Evolutionary conservation across 148 eudicot genomes (phyloP).

Genomic region (Camellia granthamiana): DNA sequence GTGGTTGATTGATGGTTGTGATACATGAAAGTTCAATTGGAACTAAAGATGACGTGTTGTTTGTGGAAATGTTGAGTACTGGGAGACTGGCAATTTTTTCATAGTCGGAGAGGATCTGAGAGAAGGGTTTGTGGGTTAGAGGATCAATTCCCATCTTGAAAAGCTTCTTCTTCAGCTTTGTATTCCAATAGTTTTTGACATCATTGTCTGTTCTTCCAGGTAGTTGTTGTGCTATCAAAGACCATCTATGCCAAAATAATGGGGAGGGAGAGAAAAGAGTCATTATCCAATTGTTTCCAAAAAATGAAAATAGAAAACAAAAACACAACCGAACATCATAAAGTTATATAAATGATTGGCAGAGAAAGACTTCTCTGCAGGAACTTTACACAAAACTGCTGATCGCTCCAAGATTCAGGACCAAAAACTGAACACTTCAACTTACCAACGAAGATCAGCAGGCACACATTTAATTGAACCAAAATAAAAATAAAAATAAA

Average conservation of each 20-base stretch:
- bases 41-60: slow-evolving; percentile 18
- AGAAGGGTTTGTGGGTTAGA: slow-evolving; percentile 75
- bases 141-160: slow-evolving; percentile 82
- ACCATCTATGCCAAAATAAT: slow-evolving; percentile 42
- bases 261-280: background rate
- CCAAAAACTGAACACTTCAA: too few relatives aligned
- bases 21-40: background rate
- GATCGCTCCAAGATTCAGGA: too few relatives aligned
- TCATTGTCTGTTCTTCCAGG: slow-evolving; percentile 16
- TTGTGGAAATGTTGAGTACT: slow-evolving; percentile 19
- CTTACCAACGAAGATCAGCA: too few relatives aligned
- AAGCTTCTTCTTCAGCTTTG: slow-evolving; percentile 88
- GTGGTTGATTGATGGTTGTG: slow-evolving; percentile 12
- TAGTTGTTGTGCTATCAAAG: slow-evolving; percentile 60
- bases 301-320: too few relatives aligned
- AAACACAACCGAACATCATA: too few relatives aligned
- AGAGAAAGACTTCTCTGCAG: too few relatives aligned
- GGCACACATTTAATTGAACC: too few relatives aligned
- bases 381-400: too few relatives aligned
- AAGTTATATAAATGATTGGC: too few relatives aligned
- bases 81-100: slow-evolving; percentile 50
- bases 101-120: slow-evolving; percentile 68
- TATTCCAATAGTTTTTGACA: slow-evolving; percentile 86
- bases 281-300: too few relatives aligned
- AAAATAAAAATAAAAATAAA: too few relatives aligned